A percentile compares a stretch with the other conserved stretches of the same genome.
phyloP scores from a whole-genome alignment of 129 eudicot genomes.

The Tanacetum coccineum region DNA sequence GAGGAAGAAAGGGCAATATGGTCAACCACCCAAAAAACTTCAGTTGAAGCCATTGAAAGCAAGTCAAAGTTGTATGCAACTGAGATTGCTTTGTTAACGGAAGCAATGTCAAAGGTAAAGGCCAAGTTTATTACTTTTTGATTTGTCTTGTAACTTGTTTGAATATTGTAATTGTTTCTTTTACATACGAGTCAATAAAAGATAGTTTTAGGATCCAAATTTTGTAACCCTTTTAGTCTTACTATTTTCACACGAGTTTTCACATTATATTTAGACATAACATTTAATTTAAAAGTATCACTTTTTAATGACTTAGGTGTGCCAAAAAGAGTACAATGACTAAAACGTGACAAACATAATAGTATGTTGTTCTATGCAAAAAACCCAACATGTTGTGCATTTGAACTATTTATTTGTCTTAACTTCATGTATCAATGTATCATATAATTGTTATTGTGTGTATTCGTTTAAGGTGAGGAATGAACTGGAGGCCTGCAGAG shows the following conservation, averaged over 20 bases:
- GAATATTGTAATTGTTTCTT: neutral
- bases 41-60: conserved; percentile 57
- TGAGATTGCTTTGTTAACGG: conserved; percentile 49
- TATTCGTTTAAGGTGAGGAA: conserved; percentile 38
- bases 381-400: neutral
- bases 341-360: no score
- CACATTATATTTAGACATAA: no score
- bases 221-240: no score
- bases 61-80: conserved; percentile 42
- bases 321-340: no score
- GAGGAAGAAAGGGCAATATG: conserved; percentile 94
- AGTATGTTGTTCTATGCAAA: no score
- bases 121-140: neutral
- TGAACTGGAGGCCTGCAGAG: conserved; percentile 49
- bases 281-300: neutral
- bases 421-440: neutral
- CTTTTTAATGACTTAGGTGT: neutral
- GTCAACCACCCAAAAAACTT: conserved; percentile 74
- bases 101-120: conserved; percentile 57
- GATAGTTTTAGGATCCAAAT: no score
- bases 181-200: neutral
- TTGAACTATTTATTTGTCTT: neutral
- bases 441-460: conserved; percentile 6
- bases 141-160: neutral
- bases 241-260: no score